Conservation (phyloP, 2,329 filamentous ascomycete species). For the Zymoseptoria pseudotritici region DNA sequence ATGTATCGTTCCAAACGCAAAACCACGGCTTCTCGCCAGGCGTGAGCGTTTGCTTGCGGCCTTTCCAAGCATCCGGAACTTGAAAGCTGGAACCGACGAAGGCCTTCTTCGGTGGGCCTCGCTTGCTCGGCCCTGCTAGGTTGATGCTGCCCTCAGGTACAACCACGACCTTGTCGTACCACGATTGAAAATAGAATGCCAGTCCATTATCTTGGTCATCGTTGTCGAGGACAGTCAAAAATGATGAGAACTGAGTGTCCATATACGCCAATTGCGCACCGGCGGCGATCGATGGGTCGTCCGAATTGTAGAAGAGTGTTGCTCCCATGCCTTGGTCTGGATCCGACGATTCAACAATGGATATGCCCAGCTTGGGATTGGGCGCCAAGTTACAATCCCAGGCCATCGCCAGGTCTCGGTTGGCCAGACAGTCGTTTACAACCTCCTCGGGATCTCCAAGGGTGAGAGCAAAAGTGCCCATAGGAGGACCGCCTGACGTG, state of each 20-base stretch:
- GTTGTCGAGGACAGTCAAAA: conserved; percentile 52
- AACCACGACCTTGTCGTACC: conserved; percentile 59
- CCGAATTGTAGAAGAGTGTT: conserved; percentile 24
- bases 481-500: conserved; percentile 46
- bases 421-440: conserved; percentile 51
- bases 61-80: conserved; percentile 9
- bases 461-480: conserved; percentile 52
- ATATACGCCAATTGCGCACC: conserved; percentile 49
- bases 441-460: conserved; percentile 43
- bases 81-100: not conserved
- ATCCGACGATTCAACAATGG: conserved; percentile 17
- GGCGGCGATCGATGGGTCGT: conserved; percentile 42
- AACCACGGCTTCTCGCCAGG: conserved; percentile 60
- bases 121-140: not conserved
- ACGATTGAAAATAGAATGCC: conserved; percentile 55
- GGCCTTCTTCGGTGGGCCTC: not conserved
- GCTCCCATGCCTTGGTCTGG: conserved; percentile 21
- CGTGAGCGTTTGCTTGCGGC: conserved; percentile 37
- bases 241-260: conserved; percentile 34
- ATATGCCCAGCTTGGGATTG: conserved; percentile 23
- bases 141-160: conserved; percentile 32
- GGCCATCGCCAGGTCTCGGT: conserved; percentile 48
- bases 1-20: conserved; percentile 62
- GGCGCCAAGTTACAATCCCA: conserved; percentile 55
- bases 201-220: conserved; percentile 51